A percentile compares a stretch with the other conserved stretches of the same genome.
These are phyloP conservation scores for Ceratobasidium sp. DNA, from an alignment of 1,284 basidiomycete genomes.

Conservation along the genomic window DNA sequence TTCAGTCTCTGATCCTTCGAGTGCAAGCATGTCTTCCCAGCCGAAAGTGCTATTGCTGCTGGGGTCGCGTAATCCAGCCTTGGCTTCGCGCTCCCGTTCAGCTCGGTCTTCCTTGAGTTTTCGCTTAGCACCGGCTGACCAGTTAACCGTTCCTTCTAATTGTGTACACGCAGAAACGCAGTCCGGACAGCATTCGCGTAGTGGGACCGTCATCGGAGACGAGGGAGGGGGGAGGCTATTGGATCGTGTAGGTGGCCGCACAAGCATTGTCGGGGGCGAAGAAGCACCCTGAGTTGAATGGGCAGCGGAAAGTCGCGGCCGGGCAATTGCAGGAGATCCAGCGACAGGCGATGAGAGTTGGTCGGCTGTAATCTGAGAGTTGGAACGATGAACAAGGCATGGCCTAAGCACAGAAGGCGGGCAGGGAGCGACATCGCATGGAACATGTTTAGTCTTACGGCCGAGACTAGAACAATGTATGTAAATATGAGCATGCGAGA, in stretches of 20 bases:
- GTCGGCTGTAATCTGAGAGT: conserved; percentile 6
- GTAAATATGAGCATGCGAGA: conserved; percentile 13
- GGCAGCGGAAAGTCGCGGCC: conserved; percentile 20
- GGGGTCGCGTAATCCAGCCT: conserved; percentile 30
- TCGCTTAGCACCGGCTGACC: conserved; percentile 31
- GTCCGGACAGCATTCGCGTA: conserved; percentile 37
- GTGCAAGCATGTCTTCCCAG: conserved; percentile 41
- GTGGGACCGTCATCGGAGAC: conserved; percentile 19
- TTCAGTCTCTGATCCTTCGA: conserved; percentile 19
- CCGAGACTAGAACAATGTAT: conserved; percentile 19
- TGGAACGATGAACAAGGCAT: conserved; percentile 37
- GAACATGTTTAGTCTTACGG: conserved; percentile 19
- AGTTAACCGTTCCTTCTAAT: conserved; percentile 29
- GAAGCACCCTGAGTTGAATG: conserved; percentile 10
- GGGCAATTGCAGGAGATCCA: background rate
- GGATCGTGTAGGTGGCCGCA: conserved; percentile 39
- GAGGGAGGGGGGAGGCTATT: conserved; percentile 42
- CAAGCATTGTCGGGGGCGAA: conserved; percentile 23
- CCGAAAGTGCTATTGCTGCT: conserved; percentile 23
- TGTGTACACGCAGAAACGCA: conserved; percentile 1
- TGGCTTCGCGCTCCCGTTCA: conserved; percentile 37
- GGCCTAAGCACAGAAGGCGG: conserved; percentile 16
- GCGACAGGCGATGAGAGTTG: background rate
- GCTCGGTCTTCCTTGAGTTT: conserved; percentile 37
- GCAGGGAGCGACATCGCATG: conserved; percentile 16